Evolutionary conservation across 768 basidiomycete species (phyloP).

Genomic region (Hypsizygus marmoreus): DNA sequence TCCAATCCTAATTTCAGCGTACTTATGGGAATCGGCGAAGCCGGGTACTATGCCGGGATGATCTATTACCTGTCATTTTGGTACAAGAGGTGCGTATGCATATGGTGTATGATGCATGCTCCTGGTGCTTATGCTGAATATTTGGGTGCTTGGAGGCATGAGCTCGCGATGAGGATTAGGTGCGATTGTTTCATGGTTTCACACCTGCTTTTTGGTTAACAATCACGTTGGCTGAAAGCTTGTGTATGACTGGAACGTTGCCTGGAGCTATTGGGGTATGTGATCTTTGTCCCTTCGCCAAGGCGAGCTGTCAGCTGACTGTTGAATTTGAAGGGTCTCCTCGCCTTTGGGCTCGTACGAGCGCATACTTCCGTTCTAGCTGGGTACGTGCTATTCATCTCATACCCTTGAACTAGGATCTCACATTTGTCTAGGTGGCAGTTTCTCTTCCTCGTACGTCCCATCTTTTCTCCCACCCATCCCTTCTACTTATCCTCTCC

Average conservation of each 20-base stretch:
- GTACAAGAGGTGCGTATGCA: slow-evolving; percentile 41
- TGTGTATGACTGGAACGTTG: slow-evolving; percentile 60
- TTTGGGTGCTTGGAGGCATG: too few relatives aligned
- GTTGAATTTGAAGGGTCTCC: slow-evolving; percentile 40
- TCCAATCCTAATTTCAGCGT: slow-evolving; percentile 36
- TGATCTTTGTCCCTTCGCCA: not conserved
- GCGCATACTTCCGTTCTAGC: slow-evolving; percentile 45
- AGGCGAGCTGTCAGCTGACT: too few relatives aligned
- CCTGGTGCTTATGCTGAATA: too few relatives aligned
- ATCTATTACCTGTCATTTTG: slow-evolving; percentile 65
- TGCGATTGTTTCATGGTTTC: slow-evolving; percentile 14
- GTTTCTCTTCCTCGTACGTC: slow-evolving; percentile 53
- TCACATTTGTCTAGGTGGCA: slow-evolving; percentile 45
- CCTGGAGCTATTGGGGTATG: slow-evolving; percentile 56
- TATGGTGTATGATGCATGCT: not conserved
- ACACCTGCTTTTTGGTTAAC: not conserved
- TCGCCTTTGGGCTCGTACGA: slow-evolving; percentile 59
- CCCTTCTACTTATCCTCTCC: not conserved
- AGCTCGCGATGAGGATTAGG: slow-evolving; percentile 55
- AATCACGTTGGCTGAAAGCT: slow-evolving; percentile 26
- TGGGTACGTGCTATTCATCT: slow-evolving; percentile 32
- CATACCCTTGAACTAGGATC: too few relatives aligned
- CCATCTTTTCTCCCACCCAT: not conserved
- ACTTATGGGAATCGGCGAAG: slow-evolving; percentile 60
- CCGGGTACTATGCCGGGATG: slow-evolving; percentile 62